phyloP scores from a whole-genome alignment of 2,329 filamentous ascomycete species.

The Sporothrix pseudoabietina region DNA sequence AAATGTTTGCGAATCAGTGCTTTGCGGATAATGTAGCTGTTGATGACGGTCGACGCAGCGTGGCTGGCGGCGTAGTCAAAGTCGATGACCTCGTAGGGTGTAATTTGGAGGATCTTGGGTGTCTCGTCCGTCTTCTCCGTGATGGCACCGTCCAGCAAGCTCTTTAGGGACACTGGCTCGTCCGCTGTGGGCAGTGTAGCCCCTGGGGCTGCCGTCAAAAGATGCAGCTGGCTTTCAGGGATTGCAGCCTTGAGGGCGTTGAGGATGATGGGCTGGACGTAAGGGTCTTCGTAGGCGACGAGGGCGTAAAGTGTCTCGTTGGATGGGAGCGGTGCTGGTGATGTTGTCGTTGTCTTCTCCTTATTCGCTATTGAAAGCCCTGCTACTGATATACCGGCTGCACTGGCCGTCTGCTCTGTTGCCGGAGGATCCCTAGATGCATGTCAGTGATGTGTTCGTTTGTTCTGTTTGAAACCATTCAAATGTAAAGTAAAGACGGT shows the following conservation, averaged over 20 bases:
- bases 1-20: slow-evolving; percentile 97
- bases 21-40: slow-evolving; percentile 94
- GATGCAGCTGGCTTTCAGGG: slow-evolving; percentile 55
- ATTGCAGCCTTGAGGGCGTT: slow-evolving; percentile 68
- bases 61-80: slow-evolving; percentile 73
- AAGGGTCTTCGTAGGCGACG: slow-evolving; percentile 81
- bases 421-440: neutral
- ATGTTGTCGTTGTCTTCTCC: neutral
- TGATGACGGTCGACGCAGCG: slow-evolving; percentile 66
- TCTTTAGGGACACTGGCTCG: slow-evolving; percentile 43
- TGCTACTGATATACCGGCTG: neutral
- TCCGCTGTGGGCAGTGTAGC: slow-evolving; percentile 28
- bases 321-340: neutral
- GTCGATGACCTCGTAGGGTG: slow-evolving; percentile 83
- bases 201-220: slow-evolving; percentile 38
- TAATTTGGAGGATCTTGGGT: slow-evolving; percentile 70
- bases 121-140: neutral
- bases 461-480: too few relatives aligned
- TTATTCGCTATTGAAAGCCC: neutral
- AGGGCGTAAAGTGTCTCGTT: slow-evolving; percentile 64
- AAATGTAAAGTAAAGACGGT: neutral
- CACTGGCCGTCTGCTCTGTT: neutral
- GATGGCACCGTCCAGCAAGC: slow-evolving; percentile 41
- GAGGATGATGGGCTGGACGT: slow-evolving; percentile 84
- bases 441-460: neutral